Evolutionary conservation across 129 eudicot genomes (phyloP), one percentile per base, ranked within the genome.

Genomic region (Lactuca sativa): DNA sequence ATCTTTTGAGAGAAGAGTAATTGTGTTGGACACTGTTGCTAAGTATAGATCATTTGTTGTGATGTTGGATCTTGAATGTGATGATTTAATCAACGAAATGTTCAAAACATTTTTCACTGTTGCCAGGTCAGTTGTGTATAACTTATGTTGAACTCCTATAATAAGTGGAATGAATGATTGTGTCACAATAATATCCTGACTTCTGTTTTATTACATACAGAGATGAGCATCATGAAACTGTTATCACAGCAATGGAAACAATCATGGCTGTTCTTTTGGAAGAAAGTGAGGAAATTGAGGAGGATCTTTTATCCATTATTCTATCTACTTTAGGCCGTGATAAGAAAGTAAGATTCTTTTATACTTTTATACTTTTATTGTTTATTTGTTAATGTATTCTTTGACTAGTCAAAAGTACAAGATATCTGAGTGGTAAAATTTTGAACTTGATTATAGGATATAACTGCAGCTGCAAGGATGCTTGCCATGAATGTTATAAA

Each of bases 61-160:
- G 80, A 89, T 93, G 95, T 82, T 93, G 81, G 99, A 93, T 83
- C 97, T 93, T 38, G 99, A 93, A 78, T 93, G 99, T 78, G 99
- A 90, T 74, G 92, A 90, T 75, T 93, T 93, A 64, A 80, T 93
- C 18, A 76, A 78, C 41, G 88, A 90, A 80, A 90, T 90, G 89
- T 87, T 93, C 74, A 82, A 71, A 36, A 87, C 93, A 6, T 93
- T 90, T 70, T 74, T 93, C 31, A 63, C 84, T 64, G 95, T 87
- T 74, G 90, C 81, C 83, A 93, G 99, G 99, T 93, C 36, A 47
- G 31, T 62, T 73, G 68, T 73, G 68, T 18, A 49, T 54, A 52
- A 62, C 74, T 52, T 69, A 18, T 53, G 6, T 60, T 38, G 40
- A 53, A 51, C 9, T 54, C 11, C 17, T 14, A 62, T 41, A 3